Conservation (phyloP, 768 basidiomycete species). For the Lentinus brumalis region DNA sequence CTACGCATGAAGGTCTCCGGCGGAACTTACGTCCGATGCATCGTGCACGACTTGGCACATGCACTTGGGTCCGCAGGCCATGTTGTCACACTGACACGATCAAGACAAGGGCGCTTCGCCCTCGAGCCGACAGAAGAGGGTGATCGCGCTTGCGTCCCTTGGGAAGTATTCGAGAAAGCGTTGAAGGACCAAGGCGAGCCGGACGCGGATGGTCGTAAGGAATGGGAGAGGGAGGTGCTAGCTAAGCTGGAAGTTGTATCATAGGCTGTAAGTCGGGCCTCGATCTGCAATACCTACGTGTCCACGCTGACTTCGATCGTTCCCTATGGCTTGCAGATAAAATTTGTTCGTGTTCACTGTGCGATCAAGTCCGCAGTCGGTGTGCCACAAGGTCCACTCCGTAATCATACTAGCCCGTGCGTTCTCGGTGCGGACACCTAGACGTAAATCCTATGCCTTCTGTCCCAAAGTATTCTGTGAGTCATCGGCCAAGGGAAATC, state of each 20-base stretch:
- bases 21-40: constrained; percentile 95
- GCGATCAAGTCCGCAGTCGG: neutral
- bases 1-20: constrained; percentile 93
- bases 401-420: neutral
- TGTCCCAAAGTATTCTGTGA: neutral
- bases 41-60: constrained; percentile 90
- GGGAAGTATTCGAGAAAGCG: constrained; percentile 73
- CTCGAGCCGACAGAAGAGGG: constrained; percentile 50
- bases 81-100: constrained; percentile 87
- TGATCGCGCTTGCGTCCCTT: constrained; percentile 68
- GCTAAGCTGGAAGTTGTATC: constrained; percentile 61
- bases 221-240: constrained; percentile 86
- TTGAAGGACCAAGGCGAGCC: constrained; percentile 51
- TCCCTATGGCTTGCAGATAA: neutral
- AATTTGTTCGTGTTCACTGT: neutral
- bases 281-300: neutral
- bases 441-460: too few species aligned
- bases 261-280: neutral
- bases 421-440: neutral
- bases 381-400: neutral
- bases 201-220: constrained; percentile 66
- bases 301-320: neutral
- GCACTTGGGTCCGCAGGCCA: constrained; percentile 87
- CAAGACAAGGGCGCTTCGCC: constrained; percentile 84
- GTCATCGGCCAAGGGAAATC: neutral